Evolutionary conservation across 176 grass and related monocot species (phyloP), one percentile per base, ranked within the genome.

Genomic region (Zea mays): DNA sequence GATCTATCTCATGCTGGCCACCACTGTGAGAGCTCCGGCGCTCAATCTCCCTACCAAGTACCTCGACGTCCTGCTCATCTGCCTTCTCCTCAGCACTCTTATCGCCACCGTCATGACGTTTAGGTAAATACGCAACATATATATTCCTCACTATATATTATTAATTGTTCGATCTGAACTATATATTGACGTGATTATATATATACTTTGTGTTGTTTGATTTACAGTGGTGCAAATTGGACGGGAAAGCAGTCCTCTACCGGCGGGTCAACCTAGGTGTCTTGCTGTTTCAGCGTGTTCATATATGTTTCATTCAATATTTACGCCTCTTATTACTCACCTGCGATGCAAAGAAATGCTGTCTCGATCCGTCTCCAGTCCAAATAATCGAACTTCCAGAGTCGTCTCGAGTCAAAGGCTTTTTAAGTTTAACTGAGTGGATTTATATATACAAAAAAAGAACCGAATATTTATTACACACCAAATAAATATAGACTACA

Each of bases 1-100:
- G 16, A 34, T 77, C 27, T 77, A 77, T 52, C 57, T 77, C 16
- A 77, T 77, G 75, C n/a, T 65, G 45, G 16, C 49, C 60, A 20
- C 75, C 7, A 77, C 75, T 3, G 75, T 77, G 27, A 77, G 75
- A 13, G 11, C 0, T 50, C 10, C 5, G 46, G 75, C 41, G 20
- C 45, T 77, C 6, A 65, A 62, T 77, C 74, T 14, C 8, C 75
- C 48, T 21, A 35, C 34, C 1, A 50, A 12, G 45, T 20, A 37
- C 45, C 75, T 77, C 0, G 21, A 48, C 11, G 17, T 77, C 45
- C 8, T 77, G 15, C 75, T 77, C 10, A 65, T 50, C 8, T 10
- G 47, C 75, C 45, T 77, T 10, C 44, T 77, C 5, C 14, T 19
- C 2, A 3, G 16, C 4, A 77, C 75, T n/a, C 15, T 77, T 21